phyloP scores from a whole-genome alignment of 768 basidiomycete genomes.

The Leccinum incarnatum region DNA sequence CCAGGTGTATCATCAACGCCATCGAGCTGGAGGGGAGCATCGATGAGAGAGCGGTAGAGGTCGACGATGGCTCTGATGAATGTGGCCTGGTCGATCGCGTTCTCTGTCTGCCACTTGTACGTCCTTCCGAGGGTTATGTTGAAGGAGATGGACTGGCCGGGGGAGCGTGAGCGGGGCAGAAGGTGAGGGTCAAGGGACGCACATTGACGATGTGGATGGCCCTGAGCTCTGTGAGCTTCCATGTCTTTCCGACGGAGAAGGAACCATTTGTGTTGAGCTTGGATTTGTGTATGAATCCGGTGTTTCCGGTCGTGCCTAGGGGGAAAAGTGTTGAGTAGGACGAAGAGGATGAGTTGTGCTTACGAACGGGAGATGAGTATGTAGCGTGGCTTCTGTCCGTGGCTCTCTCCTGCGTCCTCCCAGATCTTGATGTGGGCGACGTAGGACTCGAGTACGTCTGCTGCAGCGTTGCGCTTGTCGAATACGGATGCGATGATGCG shows the following conservation, averaged over 20 bases:
- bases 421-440: constrained; percentile 90
- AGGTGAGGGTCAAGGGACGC: constrained; percentile 27
- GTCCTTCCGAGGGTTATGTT: constrained; percentile 85
- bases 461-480: constrained; percentile 62
- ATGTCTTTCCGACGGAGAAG: constrained; percentile 97
- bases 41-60: constrained; percentile 51
- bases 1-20: constrained; percentile 49
- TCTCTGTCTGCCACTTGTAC: constrained; percentile 89
- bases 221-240: constrained; percentile 81
- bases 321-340: constrained; percentile 1
- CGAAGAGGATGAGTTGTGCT: not conserved
- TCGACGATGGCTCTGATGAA: constrained; percentile 71
- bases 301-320: constrained; percentile 57
- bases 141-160: constrained; percentile 56
- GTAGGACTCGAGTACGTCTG: constrained; percentile 72
- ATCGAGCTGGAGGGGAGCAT: constrained; percentile 52
- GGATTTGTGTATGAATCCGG: constrained; percentile 89
- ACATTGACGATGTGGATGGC: constrained; percentile 76
- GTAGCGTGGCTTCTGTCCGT: constrained; percentile 81
- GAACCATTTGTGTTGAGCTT: constrained; percentile 93
- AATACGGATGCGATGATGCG: constrained; percentile 85
- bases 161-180: constrained; percentile 16
- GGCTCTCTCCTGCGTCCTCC: constrained; percentile 79
- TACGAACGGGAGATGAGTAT: constrained; percentile 86
- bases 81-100: constrained; percentile 60